Base-by-base conservation (phyloP, 2,329 filamentous ascomycete genomes). In the Acrocalymma vagum region DNA sequence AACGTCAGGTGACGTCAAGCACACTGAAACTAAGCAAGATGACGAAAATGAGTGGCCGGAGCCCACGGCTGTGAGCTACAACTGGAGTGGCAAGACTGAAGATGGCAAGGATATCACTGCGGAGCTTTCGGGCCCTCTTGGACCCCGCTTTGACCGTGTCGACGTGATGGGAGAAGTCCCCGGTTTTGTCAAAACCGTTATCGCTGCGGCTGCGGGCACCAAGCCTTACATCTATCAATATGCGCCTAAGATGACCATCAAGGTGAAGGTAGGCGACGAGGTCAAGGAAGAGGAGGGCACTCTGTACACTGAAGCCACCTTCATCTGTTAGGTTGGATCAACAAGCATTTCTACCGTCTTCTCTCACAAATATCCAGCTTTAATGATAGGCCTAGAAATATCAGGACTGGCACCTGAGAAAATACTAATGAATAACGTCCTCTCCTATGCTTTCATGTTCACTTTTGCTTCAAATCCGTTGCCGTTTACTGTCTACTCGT, bases 191-290 rank as follows among this genome's bases (percentile, higher is more conserved):
- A 99, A 99, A 82, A 85, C 85, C 58, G 90, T 99, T 65, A 91
- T 95, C 17, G 89, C 89, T 28, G 86, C 83, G 52, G 90, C 93
- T 9, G 90, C 87, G 3, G 94, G 94, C 49, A 95, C 94, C 18
- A 94, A 91, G 77, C 94, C 94, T 5, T 99, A 96, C 71, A 97
- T 99, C 60, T 99, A 96, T 74, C 94, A 96, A 87, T 97, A 86
- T 72, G 79, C 79, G 13, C 87, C 88, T 42, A 82, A 82, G 61
- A 79, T 90, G 42, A 82, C 82, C 11, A 75, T 99, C 56, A 93
- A 94, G 78, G 63, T 99, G 58, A 94, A 92, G 72, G 79, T 93
- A 51, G 91, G 88, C 32, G 91, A 91, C 43, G 79, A 89, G 60
- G 87, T 92, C 60, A 81, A 85, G 48, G 77, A 79, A 13, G 93